phyloP scores from a whole-genome alignment of 2,329 filamentous ascomycete species.

The Hymenoscyphus occultus region DNA sequence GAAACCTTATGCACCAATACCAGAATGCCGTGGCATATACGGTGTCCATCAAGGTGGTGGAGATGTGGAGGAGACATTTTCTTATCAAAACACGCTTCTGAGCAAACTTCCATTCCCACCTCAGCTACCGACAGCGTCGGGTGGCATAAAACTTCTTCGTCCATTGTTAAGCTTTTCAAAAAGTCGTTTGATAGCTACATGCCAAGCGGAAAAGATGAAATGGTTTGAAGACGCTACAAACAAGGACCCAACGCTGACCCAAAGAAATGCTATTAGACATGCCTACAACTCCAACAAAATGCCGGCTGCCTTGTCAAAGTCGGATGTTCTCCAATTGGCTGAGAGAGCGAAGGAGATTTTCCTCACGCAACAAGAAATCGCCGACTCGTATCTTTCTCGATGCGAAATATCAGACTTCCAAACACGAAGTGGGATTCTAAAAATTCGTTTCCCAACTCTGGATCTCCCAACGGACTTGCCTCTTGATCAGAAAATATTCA shows the following conservation, averaged over 20 bases:
- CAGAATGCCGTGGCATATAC: constrained; percentile 76
- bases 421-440: constrained; percentile 37
- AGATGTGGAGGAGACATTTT: not conserved
- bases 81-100: not conserved
- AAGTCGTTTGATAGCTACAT: constrained; percentile 70
- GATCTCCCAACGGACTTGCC: constrained; percentile 12
- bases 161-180: constrained; percentile 72
- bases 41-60: constrained; percentile 65
- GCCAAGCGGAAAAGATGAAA: constrained; percentile 59
- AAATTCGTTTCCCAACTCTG: constrained; percentile 18
- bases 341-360: constrained; percentile 47
- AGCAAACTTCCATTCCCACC: not conserved
- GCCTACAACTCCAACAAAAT: constrained; percentile 57
- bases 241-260: constrained; percentile 68
- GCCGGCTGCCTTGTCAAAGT: constrained; percentile 66
- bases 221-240: constrained; percentile 92
- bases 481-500: constrained; percentile 15
- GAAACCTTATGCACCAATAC: constrained; percentile 62
- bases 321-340: constrained; percentile 60
- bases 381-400: constrained; percentile 51
- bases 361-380: constrained; percentile 48
- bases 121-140: constrained; percentile 46
- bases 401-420: constrained; percentile 39
- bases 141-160: constrained; percentile 64
- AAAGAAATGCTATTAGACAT: constrained; percentile 76